phyloP scores from a whole-genome alignment of 1,284 basidiomycete species.

The Rhodotorula sp. region DNA sequence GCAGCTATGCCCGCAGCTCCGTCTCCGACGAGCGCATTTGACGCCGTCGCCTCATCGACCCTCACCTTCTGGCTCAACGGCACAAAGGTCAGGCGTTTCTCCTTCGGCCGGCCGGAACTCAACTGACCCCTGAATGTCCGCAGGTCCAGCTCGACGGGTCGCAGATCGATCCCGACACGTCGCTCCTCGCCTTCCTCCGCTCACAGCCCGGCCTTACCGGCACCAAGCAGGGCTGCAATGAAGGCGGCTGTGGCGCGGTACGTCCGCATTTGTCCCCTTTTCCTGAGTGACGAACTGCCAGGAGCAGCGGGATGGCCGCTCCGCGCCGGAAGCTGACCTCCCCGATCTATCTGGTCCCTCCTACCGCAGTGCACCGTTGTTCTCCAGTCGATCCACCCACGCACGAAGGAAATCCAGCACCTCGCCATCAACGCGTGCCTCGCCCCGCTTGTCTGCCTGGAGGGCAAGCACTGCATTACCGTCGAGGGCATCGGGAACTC shows the following conservation, averaged over 20 bases:
- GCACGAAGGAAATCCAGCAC: slow-evolving; percentile 40
- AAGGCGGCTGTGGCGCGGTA: slow-evolving; percentile 46
- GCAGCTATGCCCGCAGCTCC: slow-evolving; percentile 1
- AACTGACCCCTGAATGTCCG: too few species aligned
- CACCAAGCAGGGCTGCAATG: slow-evolving; percentile 52
- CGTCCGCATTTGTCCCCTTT: neutral
- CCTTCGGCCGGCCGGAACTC: too few species aligned
- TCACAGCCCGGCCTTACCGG: slow-evolving; percentile 49
- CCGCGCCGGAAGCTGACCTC: too few species aligned
- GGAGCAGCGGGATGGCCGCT: too few species aligned
- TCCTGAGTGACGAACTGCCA: too few species aligned
- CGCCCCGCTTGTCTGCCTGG: slow-evolving; percentile 49
- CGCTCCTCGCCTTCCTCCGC: slow-evolving; percentile 51
- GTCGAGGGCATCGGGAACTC: slow-evolving; percentile 51
- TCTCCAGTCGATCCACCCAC: slow-evolving; percentile 30
- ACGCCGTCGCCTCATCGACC: slow-evolving; percentile 15
- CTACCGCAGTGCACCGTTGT: slow-evolving; percentile 22
- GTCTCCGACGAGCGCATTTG: slow-evolving; percentile 14
- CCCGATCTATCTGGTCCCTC: neutral
- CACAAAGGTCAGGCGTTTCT: slow-evolving; percentile 2
- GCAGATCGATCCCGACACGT: slow-evolving; percentile 45
- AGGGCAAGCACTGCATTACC: slow-evolving; percentile 52
- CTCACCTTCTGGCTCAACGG: slow-evolving; percentile 46
- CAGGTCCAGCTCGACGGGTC: slow-evolving; percentile 41
- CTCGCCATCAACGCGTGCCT: slow-evolving; percentile 52